Evolutionary conservation across 345 rosid genomes (phyloP).

Genomic region (Bruguiera gymnorhiza): DNA sequence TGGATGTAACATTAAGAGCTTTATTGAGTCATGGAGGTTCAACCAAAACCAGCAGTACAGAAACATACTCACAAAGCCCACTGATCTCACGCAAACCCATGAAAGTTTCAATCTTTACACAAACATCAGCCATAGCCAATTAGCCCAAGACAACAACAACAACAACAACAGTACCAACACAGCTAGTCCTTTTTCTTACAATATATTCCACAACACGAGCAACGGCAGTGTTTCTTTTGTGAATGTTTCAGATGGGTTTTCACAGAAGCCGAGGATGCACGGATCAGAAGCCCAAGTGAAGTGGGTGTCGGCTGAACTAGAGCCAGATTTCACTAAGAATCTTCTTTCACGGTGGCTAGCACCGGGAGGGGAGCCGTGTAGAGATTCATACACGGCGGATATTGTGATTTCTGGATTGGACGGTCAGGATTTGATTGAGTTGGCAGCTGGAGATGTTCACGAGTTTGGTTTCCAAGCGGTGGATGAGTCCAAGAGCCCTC

Average conservation of each 20-base stretch:
- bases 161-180: not conserved
- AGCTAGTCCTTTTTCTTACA: not conserved
- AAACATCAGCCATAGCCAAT: constrained; percentile 9
- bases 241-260: constrained; percentile 13
- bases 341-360: constrained; percentile 61
- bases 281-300: constrained; percentile 10
- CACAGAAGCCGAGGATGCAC: not conserved
- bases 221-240: constrained; percentile 5
- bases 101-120: not conserved
- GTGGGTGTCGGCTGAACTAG: constrained; percentile 58
- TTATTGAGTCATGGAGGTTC: constrained; percentile 57
- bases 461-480: constrained; percentile 61
- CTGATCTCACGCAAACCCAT: constrained; percentile 15
- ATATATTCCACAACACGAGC: not conserved
- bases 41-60: constrained; percentile 24
- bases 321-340: constrained; percentile 43
- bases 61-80: not conserved
- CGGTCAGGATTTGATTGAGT: constrained; percentile 40
- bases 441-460: constrained; percentile 62
- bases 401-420: constrained; percentile 59
- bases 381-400: constrained; percentile 50
- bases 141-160: constrained; percentile 16
- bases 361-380: constrained; percentile 66
- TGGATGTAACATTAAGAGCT: constrained; percentile 47
- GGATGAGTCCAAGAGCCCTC: constrained; percentile 46